Conservation (phyloP, 352 stramenopile genomes). For the Phytophthora sansomeana region DNA sequence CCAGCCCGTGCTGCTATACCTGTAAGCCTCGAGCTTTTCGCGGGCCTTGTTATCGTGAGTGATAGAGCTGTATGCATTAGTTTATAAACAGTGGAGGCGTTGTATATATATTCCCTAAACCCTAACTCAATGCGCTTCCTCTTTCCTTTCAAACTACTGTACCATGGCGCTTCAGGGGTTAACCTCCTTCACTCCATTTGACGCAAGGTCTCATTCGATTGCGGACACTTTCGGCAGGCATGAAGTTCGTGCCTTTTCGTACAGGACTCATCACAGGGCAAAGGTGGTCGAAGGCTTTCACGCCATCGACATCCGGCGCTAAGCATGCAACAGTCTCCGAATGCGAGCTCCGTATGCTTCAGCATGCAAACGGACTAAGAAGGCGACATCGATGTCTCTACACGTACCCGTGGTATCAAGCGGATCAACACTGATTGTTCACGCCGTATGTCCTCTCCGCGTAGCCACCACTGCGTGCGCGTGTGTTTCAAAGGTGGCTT, state of each 20-base stretch:
- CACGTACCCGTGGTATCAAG: constrained; percentile 26
- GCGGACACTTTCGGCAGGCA: background rate
- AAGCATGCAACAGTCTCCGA: constrained; percentile 32
- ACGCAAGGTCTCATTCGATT: background rate
- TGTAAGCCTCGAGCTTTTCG: constrained; percentile 32
- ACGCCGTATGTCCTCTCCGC: constrained; percentile 21
- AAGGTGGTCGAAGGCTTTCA: constrained; percentile 27
- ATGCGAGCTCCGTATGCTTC: constrained; percentile 27
- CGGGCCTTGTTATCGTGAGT: constrained; percentile 39
- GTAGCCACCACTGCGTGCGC: constrained; percentile 11
- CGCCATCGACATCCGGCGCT: constrained; percentile 31
- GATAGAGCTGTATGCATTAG: constrained; percentile 48
- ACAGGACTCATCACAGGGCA: constrained; percentile 27
- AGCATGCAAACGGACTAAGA: constrained; percentile 12
- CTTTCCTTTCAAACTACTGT: constrained; percentile 1
- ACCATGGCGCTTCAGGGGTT: background rate
- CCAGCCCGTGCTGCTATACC: constrained; percentile 44
- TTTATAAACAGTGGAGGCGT: constrained; percentile 47
- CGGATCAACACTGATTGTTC: constrained; percentile 32
- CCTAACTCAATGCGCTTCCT: constrained; percentile 21
- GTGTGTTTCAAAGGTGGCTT: constrained; percentile 23
- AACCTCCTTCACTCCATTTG: background rate
- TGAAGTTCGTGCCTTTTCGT: background rate
- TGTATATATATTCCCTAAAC: constrained; percentile 43
- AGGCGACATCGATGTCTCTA: constrained; percentile 21